Evolutionary conservation across 768 basidiomycete genomes (phyloP).

Genomic region (Mycena alexandri): DNA sequence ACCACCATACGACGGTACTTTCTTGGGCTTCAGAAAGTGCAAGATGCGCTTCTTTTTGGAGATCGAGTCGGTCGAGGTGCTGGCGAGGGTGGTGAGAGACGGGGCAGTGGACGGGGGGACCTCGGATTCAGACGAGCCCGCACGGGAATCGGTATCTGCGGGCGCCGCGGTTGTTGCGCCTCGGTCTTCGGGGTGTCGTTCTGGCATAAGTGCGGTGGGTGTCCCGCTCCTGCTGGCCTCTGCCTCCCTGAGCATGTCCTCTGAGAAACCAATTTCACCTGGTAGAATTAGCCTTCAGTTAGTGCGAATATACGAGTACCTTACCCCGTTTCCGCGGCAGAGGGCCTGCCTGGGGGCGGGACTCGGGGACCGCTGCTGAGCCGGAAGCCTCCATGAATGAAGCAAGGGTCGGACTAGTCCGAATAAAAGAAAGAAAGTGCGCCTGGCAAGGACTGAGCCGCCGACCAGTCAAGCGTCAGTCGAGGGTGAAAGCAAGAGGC

Average conservation of each 20-base stretch:
- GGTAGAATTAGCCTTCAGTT: neutral
- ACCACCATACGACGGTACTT: conserved; percentile 55
- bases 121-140: conserved; percentile 38
- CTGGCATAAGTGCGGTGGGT: conserved; percentile 52
- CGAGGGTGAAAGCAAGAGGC: conserved; percentile 13
- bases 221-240: conserved; percentile 34
- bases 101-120: conserved; percentile 26
- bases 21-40: conserved; percentile 55
- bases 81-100: conserved; percentile 29
- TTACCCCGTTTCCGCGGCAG: conserved; percentile 70
- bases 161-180: conserved; percentile 36
- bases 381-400: conserved; percentile 33
- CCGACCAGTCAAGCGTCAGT: conserved; percentile 30
- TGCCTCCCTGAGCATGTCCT: conserved; percentile 53
- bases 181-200: conserved; percentile 64
- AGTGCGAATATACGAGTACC: neutral
- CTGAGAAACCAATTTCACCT: conserved; percentile 67
- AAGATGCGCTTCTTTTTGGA: conserved; percentile 51
- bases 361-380: conserved; percentile 40
- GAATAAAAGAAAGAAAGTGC: conserved; percentile 49
- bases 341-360: conserved; percentile 68
- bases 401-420: conserved; percentile 37
- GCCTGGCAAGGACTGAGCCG: conserved; percentile 55
- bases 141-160: conserved; percentile 27
- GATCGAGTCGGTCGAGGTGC: conserved; percentile 41